Percentiles rank a stretch among this genome's conserved stretches.
Evolutionary conservation across 1,284 basidiomycete species (phyloP).

Genomic region (Pseudozyma flocculosa): DNA sequence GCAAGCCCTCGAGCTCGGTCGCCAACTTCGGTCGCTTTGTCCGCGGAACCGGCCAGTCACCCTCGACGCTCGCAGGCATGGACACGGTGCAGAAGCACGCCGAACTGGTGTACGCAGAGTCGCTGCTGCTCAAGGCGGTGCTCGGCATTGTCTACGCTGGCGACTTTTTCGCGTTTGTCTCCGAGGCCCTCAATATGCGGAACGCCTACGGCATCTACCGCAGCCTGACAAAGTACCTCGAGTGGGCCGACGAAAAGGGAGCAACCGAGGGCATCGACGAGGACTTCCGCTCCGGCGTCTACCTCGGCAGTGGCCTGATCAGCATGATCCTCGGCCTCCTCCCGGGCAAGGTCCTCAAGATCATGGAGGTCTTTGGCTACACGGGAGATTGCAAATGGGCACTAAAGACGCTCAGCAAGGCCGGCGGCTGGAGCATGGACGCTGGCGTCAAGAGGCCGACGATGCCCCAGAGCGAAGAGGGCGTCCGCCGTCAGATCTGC

Average conservation of each 20-base stretch:
- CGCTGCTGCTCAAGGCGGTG: constrained; percentile 51
- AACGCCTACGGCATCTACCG: constrained; percentile 56
- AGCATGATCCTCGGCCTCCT: constrained; percentile 56
- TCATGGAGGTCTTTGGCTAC: constrained; percentile 58
- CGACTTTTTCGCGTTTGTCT: constrained; percentile 54
- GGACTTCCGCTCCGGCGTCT: constrained; percentile 55
- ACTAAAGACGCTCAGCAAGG: constrained; percentile 43
- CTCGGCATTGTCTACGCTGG: constrained; percentile 55
- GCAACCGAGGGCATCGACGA: constrained; percentile 36
- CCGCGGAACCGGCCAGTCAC: constrained; percentile 48
- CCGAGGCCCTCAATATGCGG: constrained; percentile 56
- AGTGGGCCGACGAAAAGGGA: constrained; percentile 46
- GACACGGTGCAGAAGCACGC: constrained; percentile 52
- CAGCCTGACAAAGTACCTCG: constrained; percentile 53
- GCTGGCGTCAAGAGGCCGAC: constrained; percentile 29
- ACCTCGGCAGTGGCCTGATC: constrained; percentile 55
- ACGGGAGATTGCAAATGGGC: constrained; percentile 47
- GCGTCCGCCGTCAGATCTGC: constrained; percentile 44
- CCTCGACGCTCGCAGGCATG: constrained; percentile 45
- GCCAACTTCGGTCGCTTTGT: constrained; percentile 53
- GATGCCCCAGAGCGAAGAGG: constrained; percentile 32
- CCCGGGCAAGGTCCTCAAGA: constrained; percentile 54
- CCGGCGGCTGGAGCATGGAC: constrained; percentile 44
- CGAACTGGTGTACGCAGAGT: constrained; percentile 54
- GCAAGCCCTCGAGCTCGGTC: constrained; percentile 45